These are phyloP conservation scores for Calendula officinalis DNA, from an alignment of 129 eudicot species.

Conservation along the genomic window DNA sequence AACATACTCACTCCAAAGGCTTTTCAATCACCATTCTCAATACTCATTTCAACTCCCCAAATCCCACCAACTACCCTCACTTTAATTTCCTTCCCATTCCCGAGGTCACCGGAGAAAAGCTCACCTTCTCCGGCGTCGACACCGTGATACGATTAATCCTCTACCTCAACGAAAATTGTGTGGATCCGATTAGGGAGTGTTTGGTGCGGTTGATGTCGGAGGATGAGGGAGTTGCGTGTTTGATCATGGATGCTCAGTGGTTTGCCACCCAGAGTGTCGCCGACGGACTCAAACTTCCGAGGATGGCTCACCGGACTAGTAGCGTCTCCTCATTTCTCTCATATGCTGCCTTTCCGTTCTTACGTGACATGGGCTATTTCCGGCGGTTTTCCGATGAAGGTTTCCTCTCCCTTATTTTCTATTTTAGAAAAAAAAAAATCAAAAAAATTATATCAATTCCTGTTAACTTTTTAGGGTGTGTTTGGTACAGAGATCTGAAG, in stretches of 20 bases:
- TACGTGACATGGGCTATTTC: slow-evolving; percentile 22
- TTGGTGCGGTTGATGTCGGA: slow-evolving; percentile 30
- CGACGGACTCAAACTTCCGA: slow-evolving; percentile 33
- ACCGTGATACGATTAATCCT: not conserved
- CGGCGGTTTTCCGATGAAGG: slow-evolving; percentile 3
- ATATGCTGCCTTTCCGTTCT: slow-evolving; percentile 1
- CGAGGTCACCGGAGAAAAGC: not conserved
- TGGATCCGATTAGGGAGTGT: slow-evolving; percentile 31
- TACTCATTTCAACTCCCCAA: slow-evolving; percentile 45
- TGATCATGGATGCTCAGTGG: slow-evolving; percentile 52
- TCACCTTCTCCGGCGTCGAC: not conserved
- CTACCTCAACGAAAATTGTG: slow-evolving; percentile 23
- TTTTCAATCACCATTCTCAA: slow-evolving; percentile 56
- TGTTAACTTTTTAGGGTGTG: too few relatives aligned
- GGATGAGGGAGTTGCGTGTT: slow-evolving; percentile 33
- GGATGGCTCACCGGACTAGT: slow-evolving; percentile 35
- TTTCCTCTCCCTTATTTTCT: not conserved
- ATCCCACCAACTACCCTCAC: slow-evolving; percentile 43
- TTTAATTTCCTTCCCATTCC: slow-evolving; percentile 39
- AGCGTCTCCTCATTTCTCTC: slow-evolving; percentile 31
- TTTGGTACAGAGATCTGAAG: too few relatives aligned
- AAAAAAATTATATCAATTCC: too few relatives aligned
- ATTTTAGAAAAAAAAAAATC: not conserved
- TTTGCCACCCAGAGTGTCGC: slow-evolving; percentile 34
- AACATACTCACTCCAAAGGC: slow-evolving; percentile 50